These are phyloP conservation scores for Begonia loranthoides DNA, from an alignment of 306 rosid genomes.

Conservation along the genomic window DNA sequence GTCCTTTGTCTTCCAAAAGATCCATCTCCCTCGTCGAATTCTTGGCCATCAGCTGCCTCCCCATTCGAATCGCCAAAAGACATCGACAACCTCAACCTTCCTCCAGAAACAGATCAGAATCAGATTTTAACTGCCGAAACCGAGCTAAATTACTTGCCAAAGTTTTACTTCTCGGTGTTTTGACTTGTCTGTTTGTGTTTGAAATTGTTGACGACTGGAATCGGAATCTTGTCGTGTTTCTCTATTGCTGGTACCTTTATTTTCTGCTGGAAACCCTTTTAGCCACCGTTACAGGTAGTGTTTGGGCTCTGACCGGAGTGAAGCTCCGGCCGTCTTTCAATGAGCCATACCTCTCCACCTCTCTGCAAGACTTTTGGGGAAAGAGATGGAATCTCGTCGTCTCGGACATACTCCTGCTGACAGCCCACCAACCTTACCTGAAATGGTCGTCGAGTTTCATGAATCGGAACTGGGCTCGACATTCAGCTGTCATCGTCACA, in stretches of 20 bases:
- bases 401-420: conserved; percentile 30
- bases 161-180: conserved; percentile 15
- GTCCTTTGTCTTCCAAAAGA: conserved; percentile 23
- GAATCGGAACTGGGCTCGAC: conserved; percentile 27
- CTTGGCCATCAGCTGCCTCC: conserved; percentile 43
- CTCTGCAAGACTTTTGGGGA: conserved; percentile 74
- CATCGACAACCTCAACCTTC: not conserved
- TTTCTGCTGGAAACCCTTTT: conserved; percentile 29
- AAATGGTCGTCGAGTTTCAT: not conserved
- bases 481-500: conserved; percentile 24
- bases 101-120: not conserved
- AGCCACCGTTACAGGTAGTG: conserved; percentile 22
- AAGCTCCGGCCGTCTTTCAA: conserved; percentile 56
- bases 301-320: conserved; percentile 21
- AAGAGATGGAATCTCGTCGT: conserved; percentile 67
- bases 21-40: conserved; percentile 37
- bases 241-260: conserved; percentile 36
- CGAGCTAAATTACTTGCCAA: conserved; percentile 18
- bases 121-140: not conserved
- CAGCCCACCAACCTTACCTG: conserved; percentile 37
- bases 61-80: conserved; percentile 33
- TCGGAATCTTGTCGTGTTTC: conserved; percentile 18
- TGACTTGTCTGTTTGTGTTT: conserved; percentile 19
- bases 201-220: conserved; percentile 13
- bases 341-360: conserved; percentile 41